Percentiles rank a stretch among this genome's conserved stretches.
Conservation (phyloP, 2,329 filamentous ascomycete species). For the Calonectria montana region DNA sequence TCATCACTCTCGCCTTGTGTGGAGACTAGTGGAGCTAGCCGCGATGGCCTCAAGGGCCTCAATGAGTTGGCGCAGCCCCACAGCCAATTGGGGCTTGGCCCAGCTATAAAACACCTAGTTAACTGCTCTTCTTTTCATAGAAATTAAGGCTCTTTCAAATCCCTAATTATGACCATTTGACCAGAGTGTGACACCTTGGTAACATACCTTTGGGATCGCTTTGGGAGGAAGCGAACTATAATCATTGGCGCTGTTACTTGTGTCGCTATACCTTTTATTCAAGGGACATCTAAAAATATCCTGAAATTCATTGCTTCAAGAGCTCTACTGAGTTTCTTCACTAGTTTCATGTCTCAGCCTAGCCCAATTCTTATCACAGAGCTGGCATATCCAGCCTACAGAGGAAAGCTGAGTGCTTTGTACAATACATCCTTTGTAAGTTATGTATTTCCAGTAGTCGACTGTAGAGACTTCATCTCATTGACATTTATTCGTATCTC, state of each 20-base stretch:
- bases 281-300: not conserved
- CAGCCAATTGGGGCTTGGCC: no score
- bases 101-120: no score
- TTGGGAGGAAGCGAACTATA: conserved; percentile 4
- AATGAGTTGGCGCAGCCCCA: no score
- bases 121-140: no score
- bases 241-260: not conserved
- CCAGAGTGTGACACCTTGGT: no score
- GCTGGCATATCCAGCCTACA: conserved; percentile 48
- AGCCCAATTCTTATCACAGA: conserved; percentile 49
- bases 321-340: conserved; percentile 48
- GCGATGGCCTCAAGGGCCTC: no score
- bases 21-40: no score
- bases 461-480: no score
- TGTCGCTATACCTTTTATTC: not conserved
- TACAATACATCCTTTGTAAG: conserved; percentile 49
- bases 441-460: not conserved
- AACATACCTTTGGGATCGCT: conserved; percentile 26
- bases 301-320: conserved; percentile 45
- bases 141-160: no score
- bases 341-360: conserved; percentile 45
- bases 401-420: conserved; percentile 47
- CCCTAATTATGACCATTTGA: no score
- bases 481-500: not conserved
- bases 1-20: conserved; percentile 45